A percentile compares a stretch with the other conserved stretches of the same genome.
Conservation (phyloP, 2,329 filamentous ascomycete genomes). For the Alternaria infectoria region DNA sequence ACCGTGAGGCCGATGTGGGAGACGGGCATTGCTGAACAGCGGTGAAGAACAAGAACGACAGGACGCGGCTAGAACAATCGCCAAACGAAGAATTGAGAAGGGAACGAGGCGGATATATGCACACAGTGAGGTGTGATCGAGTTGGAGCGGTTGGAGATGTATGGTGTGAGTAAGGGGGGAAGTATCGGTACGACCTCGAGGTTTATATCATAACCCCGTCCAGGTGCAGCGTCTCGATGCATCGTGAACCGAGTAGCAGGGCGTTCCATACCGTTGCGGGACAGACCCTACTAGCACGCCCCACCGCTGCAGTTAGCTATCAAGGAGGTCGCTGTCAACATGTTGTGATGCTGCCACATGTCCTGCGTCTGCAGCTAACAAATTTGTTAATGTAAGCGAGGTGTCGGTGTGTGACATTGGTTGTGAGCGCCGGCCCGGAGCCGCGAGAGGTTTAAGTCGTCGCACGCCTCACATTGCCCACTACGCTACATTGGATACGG, state of each 20-base stretch:
- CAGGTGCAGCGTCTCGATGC: conserved; percentile 31
- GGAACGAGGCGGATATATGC: conserved; percentile 12
- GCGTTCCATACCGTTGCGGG: conserved; percentile 40
- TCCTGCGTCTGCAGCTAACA: conserved; percentile 48
- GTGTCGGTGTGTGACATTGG: conserved; percentile 37
- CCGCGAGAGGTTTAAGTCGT: conserved; percentile 33
- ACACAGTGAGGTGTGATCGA: conserved; percentile 19
- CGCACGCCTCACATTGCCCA: conserved; percentile 40
- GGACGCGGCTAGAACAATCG: conserved; percentile 23
- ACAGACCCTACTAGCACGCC: conserved; percentile 41
- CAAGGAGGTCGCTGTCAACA: conserved; percentile 45
- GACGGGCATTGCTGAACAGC: conserved; percentile 59
- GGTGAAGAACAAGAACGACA: conserved; percentile 16
- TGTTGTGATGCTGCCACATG: conserved; percentile 49
- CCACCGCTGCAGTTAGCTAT: conserved; percentile 44
- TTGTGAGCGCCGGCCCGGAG: conserved; percentile 32
- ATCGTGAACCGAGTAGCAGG: conserved; percentile 33
- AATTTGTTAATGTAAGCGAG: conserved; percentile 37
- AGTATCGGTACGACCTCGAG: conserved; percentile 30
- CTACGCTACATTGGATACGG: conserved; percentile 20
- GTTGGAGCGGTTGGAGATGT: conserved; percentile 14
- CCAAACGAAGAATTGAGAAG: conserved; percentile 6
- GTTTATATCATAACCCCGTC: conserved; percentile 42
- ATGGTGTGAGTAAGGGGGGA: conserved; percentile 15
- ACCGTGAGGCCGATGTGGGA: conserved; percentile 72